phyloP scores from a whole-genome alignment of 2,329 filamentous ascomycete species.

The Apiospora kogelbergensis region DNA sequence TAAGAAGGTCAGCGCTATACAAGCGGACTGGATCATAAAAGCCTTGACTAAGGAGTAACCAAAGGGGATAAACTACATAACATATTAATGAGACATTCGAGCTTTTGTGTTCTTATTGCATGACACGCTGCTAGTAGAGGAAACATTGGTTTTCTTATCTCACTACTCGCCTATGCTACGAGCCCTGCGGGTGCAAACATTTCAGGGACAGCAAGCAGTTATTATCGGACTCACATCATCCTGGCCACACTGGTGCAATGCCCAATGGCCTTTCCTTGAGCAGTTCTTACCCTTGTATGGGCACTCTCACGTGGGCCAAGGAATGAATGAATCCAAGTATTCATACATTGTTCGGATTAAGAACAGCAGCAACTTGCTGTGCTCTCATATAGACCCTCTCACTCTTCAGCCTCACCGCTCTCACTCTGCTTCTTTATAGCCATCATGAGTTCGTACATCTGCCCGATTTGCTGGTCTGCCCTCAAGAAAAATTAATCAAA shows the following conservation, averaged over 20 bases:
- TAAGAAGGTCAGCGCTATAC: conserved; percentile 60
- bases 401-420: conserved; percentile 4
- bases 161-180: not conserved
- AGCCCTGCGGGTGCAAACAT: not conserved
- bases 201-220: not conserved
- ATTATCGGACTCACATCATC: not conserved
- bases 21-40: conserved; percentile 59
- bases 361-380: not conserved
- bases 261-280: not conserved
- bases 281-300: not conserved
- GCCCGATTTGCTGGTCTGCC: conserved; percentile 85
- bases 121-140: not conserved
- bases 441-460: conserved; percentile 76
- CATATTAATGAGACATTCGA: not conserved
- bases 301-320: not conserved
- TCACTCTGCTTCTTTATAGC: conserved; percentile 13
- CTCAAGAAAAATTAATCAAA: not conserved
- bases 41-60: conserved; percentile 23
- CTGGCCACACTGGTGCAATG: not conserved
- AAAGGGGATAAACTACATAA: not conserved
- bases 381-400: not conserved
- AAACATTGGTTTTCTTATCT: not conserved
- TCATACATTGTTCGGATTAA: not conserved
- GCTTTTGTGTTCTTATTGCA: not conserved
- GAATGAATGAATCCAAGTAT: not conserved